These are phyloP conservation scores for Botrytis squamosa DNA, from an alignment of 2,329 filamentous ascomycete genomes.

Conservation along the genomic window DNA sequence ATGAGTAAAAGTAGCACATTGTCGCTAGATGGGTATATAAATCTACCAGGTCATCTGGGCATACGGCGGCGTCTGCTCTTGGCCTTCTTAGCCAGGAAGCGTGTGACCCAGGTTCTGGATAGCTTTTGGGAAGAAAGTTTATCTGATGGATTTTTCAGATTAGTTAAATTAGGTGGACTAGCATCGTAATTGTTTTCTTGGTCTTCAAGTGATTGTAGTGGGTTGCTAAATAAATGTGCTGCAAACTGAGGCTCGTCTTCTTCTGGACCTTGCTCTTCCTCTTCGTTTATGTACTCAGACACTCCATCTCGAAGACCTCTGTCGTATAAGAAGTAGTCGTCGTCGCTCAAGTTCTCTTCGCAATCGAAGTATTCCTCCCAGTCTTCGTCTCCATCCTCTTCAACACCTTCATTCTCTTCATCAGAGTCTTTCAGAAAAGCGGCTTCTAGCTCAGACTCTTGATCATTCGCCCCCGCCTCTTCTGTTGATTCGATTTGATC, in stretches of 20 bases:
- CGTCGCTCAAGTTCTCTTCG: background rate
- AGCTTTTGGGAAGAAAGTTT: background rate
- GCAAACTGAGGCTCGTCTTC: background rate
- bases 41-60: background rate
- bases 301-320: background rate
- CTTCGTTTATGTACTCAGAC: background rate
- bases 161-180: background rate
- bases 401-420: background rate
- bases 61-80: background rate
- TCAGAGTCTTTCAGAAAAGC: background rate
- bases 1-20: background rate
- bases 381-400: background rate
- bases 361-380: background rate
- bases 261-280: background rate
- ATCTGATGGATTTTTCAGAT: too few relatives aligned
- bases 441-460: background rate
- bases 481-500: background rate
- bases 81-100: background rate
- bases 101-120: background rate
- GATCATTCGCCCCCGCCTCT: background rate
- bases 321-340: background rate
- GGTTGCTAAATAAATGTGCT: background rate
- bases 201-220: background rate
- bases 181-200: background rate
- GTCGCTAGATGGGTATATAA: background rate